Conservation (phyloP, 164 flowering plant genomes). For the Hamamelis virginiana region DNA sequence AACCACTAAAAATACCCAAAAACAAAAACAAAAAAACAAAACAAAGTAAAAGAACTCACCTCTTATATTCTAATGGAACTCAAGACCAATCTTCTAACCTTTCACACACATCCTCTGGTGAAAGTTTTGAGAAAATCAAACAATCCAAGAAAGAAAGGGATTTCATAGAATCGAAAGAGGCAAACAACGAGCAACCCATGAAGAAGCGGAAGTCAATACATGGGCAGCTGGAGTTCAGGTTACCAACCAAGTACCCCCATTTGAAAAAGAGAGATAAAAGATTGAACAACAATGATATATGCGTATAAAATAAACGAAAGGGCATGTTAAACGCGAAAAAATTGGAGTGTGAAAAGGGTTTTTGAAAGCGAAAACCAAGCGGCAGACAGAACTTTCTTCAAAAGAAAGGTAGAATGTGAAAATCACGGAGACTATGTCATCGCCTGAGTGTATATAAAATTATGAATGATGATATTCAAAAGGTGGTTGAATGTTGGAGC, state of each 20-base stretch:
- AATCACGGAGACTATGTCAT: no score
- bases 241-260: constrained; percentile 27
- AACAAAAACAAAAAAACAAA: neutral
- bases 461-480: no score
- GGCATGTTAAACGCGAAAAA: no score
- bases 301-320: no score
- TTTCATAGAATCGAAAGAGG: constrained; percentile 8
- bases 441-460: no score
- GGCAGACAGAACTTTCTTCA: no score
- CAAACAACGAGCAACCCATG: constrained; percentile 41
- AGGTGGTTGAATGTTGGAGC: constrained; percentile 8
- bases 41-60: constrained; percentile 8
- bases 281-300: neutral
- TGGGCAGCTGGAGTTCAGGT: constrained; percentile 42
- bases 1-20: no score
- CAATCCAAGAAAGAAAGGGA: neutral
- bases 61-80: neutral
- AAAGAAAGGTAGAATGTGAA: no score
- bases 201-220: constrained; percentile 34
- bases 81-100: neutral
- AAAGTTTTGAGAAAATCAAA: neutral
- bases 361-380: constrained; percentile 6
- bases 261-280: neutral
- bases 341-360: constrained; percentile 1
- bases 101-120: neutral